Percentiles rank a stretch among this genome's conserved stretches.
These are phyloP conservation scores for Talaromyces verruculosus DNA, from an alignment of 2,329 filamentous ascomycete genomes.

Conservation along the genomic window DNA sequence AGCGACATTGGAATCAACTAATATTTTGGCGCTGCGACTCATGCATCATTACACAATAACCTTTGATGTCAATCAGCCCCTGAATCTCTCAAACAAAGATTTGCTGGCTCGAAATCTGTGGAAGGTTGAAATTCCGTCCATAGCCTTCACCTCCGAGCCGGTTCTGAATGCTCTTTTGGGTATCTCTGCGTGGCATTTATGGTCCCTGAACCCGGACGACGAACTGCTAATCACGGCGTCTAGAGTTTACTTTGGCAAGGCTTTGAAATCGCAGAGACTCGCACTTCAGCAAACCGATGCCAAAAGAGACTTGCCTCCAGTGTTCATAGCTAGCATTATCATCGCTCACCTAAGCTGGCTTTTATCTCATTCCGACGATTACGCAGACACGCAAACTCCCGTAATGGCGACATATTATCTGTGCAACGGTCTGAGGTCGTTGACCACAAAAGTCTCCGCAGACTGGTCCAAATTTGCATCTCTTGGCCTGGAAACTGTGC, in stretches of 20 bases:
- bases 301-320: neutral
- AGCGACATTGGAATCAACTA: slow-evolving; percentile 11
- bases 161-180: slow-evolving; percentile 19
- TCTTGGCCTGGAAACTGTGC: neutral
- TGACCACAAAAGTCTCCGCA: neutral
- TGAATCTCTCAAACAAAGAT: neutral
- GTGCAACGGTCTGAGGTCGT: slow-evolving; percentile 12
- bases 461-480: slow-evolving; percentile 12
- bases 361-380: slow-evolving; percentile 8
- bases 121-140: slow-evolving; percentile 14
- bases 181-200: slow-evolving; percentile 21
- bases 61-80: neutral
- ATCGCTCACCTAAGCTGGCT: slow-evolving; percentile 20
- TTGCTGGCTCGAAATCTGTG: slow-evolving; percentile 4
- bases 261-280: slow-evolving; percentile 9
- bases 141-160: slow-evolving; percentile 17
- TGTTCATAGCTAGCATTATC: slow-evolving; percentile 14
- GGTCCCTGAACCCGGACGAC: slow-evolving; percentile 15
- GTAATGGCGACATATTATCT: neutral
- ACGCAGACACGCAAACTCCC: neutral
- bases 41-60: slow-evolving; percentile 20
- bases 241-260: slow-evolving; percentile 15
- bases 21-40: slow-evolving; percentile 12
- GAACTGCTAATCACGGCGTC: neutral
- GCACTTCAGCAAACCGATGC: slow-evolving; percentile 7